phyloP scores from a whole-genome alignment of 2,329 filamentous ascomycete species.

The Ceratocystis destructans region DNA sequence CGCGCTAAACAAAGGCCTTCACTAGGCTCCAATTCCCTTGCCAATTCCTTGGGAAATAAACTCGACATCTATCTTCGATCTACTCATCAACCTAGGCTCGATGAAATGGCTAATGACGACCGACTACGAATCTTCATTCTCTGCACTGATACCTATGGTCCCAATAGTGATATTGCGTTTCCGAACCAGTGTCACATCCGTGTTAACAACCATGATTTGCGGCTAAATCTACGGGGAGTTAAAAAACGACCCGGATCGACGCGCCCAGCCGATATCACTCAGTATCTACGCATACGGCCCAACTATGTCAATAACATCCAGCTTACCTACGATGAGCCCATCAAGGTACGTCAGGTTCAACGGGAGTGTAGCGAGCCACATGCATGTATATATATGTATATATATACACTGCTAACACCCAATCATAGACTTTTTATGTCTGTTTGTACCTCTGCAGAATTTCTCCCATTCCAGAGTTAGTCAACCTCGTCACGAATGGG shows the following conservation, averaged over 20 bases:
- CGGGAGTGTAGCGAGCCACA: no score
- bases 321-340: slow-evolving; percentile 83
- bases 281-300: slow-evolving; percentile 54
- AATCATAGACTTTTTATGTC: slow-evolving; percentile 54
- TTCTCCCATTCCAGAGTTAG: slow-evolving; percentile 57
- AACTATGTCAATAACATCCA: slow-evolving; percentile 64
- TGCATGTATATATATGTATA: no score
- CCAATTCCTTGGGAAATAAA: slow-evolving; percentile 25
- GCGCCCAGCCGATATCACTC: slow-evolving; percentile 80
- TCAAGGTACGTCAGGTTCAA: slow-evolving; percentile 48
- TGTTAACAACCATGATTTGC: slow-evolving; percentile 75
- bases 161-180: slow-evolving; percentile 67
- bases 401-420: slow-evolving; percentile 17
- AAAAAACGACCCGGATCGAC: slow-evolving; percentile 96
- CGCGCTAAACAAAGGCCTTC: background rate
- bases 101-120: slow-evolving; percentile 45
- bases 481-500: slow-evolving; percentile 48
- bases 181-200: slow-evolving; percentile 87
- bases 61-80: slow-evolving; percentile 33
- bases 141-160: slow-evolving; percentile 53
- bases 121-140: slow-evolving; percentile 67
- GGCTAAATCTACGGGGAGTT: slow-evolving; percentile 82
- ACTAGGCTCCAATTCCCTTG: slow-evolving; percentile 5
- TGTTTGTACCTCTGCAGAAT: slow-evolving; percentile 63
- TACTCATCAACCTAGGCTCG: slow-evolving; percentile 39